Evolutionary conservation across 257 asterid species (phyloP), one percentile per base, ranked within the genome.

Genomic region (Agastache rugosa): DNA sequence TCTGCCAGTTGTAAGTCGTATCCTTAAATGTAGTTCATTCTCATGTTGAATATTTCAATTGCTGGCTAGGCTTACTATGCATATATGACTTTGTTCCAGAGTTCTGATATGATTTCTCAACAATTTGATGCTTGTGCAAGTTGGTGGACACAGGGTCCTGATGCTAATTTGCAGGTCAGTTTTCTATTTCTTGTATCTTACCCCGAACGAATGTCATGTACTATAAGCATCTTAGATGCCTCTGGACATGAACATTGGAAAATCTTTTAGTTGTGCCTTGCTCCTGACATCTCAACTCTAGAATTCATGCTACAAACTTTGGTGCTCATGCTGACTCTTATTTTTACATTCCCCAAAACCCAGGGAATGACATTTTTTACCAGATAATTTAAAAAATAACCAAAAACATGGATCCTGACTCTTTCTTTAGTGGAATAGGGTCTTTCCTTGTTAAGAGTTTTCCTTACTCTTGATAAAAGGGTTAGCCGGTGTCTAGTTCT

Each of bases 91-190:
- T 77, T 79, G 82, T 86, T 78, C 79, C 83, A 85, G 87, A 64
- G 78, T 74, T 66, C 16, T 47, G 81, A 79, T 81, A 77, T 69
- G 77, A 88, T 92, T 47, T 83, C 87, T 85, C 92, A 90, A 81
- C 94, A 88, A 81, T 95, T 95, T 83, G 99, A 95, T 90, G 99
- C 91, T 67, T 92, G 97, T 88, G 97, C 99, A 66, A 95, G 99
- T 86, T 95, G 99, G 98, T 95, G 99, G 98, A 95, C 99, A 6
- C 99, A 95, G 73, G 99, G 99, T 67, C 99, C 98, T 74, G 93
- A 92, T 89, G 81, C 85, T 75, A 84, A 66, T 73, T 79, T 95
- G 87, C 99, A 95, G 97, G 99, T 95, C 85, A 87, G 88, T 77
- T 72, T 83, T 77, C 67, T 35, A 62, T 74, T 61, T 77, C 76